Evolutionary conservation across 1,284 basidiomycete species (phyloP).

Genomic region (Athelia psychrophila): DNA sequence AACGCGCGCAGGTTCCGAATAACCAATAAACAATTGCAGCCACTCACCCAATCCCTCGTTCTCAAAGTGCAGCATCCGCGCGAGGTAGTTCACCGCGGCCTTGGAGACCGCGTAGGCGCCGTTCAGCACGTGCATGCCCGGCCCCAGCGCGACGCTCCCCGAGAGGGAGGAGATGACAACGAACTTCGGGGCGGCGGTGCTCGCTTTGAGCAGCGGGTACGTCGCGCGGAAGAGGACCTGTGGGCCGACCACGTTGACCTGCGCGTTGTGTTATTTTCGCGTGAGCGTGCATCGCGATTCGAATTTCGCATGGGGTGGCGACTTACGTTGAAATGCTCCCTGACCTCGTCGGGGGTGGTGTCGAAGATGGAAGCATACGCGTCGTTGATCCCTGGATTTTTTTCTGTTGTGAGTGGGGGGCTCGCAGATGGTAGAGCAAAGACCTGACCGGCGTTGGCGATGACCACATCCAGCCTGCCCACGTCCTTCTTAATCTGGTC

Average conservation of each 20-base stretch:
- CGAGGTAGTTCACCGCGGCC: slow-evolving; percentile 1
- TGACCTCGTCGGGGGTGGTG: no score
- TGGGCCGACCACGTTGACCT: slow-evolving; percentile 1
- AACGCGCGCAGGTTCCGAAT: no score
- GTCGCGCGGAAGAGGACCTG: slow-evolving; percentile 1
- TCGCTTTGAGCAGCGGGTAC: neutral
- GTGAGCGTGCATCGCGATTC: neutral
- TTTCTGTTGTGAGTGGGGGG: no score
- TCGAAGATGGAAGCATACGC: no score
- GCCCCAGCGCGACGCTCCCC: neutral
- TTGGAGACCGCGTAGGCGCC: neutral
- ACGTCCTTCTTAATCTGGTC: no score
- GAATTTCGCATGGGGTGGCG: neutral
- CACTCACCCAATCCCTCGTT: neutral
- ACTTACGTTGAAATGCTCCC: neutral
- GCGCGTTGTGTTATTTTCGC: no score
- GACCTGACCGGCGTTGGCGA: no score
- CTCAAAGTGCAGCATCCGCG: neutral
- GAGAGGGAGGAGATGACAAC: neutral
- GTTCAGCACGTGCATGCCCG: neutral
- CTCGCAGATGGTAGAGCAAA: no score
- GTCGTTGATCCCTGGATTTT: no score
- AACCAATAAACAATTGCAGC: no score
- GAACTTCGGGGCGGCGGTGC: neutral
- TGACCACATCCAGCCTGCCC: no score